These are phyloP conservation scores for Fusarium nematophilum DNA, from an alignment of 2,329 filamentous ascomycete species.

Conservation along the genomic window DNA sequence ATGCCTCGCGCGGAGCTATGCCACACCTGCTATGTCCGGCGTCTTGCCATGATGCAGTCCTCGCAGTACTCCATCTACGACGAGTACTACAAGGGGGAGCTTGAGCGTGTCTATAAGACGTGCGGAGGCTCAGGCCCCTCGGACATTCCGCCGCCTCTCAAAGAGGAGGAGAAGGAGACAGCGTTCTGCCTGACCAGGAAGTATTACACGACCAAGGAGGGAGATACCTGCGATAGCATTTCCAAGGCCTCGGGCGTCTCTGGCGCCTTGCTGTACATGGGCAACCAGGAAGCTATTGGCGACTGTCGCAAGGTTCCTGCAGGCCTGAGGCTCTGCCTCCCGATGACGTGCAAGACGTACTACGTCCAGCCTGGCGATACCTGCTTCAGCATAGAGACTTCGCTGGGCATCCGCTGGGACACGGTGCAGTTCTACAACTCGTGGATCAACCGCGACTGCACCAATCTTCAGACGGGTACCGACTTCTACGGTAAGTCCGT, in stretches of 20 bases:
- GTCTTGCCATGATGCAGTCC: conserved; percentile 41
- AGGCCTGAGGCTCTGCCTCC: conserved; percentile 22
- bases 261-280: conserved; percentile 25
- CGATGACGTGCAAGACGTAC: not conserved
- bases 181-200: conserved; percentile 9
- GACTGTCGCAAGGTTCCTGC: conserved; percentile 21
- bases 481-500: conserved; percentile 26
- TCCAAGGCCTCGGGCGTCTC: conserved; percentile 23
- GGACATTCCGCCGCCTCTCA: not conserved
- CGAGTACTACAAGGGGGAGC: conserved; percentile 11
- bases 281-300: conserved; percentile 21
- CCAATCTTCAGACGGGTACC: conserved; percentile 16
- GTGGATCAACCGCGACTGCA: conserved; percentile 14
- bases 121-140: conserved; percentile 12
- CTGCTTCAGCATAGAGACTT: not conserved
- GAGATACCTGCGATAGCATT: conserved; percentile 37
- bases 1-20: conserved; percentile 42
- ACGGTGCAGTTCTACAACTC: conserved; percentile 16
- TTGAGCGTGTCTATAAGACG: conserved; percentile 19
- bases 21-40: conserved; percentile 31
- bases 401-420: conserved; percentile 2
- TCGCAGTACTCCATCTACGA: conserved; percentile 38
- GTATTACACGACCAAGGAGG: conserved; percentile 12
- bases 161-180: not conserved
- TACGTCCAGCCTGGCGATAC: not conserved